Percentiles rank a stretch among this genome's conserved stretches.
Conservation (phyloP, 208 protist species). For the Crithidia mellificae region DNA sequence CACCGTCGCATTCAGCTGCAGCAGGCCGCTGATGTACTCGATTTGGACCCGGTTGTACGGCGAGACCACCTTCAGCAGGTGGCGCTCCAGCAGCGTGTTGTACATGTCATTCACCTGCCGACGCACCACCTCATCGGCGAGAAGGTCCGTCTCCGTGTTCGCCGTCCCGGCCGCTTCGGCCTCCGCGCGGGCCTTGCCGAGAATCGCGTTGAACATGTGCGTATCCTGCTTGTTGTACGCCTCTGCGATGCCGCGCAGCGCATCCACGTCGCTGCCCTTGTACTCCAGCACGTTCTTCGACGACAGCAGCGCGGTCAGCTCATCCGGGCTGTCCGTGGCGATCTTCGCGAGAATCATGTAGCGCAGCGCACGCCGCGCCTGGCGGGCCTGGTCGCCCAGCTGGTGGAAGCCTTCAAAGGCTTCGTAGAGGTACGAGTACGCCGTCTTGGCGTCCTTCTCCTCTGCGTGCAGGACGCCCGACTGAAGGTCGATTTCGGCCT, state of each 20-base stretch:
- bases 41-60: slow-evolving; percentile 98
- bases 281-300: slow-evolving; percentile 94
- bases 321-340: slow-evolving; percentile 66
- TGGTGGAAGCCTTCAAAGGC: slow-evolving; percentile 97
- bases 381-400: slow-evolving; percentile 76
- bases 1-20: slow-evolving; percentile 79
- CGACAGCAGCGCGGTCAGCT: slow-evolving; percentile 74
- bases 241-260: slow-evolving; percentile 93
- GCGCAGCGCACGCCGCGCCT: slow-evolving; percentile 92
- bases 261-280: slow-evolving; percentile 87
- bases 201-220: slow-evolving; percentile 91
- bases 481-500: slow-evolving; percentile 98
- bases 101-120: slow-evolving; percentile 95
- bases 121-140: slow-evolving; percentile 90
- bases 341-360: slow-evolving; percentile 99
- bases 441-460: slow-evolving; percentile 98
- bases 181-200: slow-evolving; percentile 36
- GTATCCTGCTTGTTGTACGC: slow-evolving; percentile 95
- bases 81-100: slow-evolving; percentile 95
- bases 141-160: slow-evolving; percentile 45
- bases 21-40: slow-evolving; percentile 90
- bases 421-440: slow-evolving; percentile 99
- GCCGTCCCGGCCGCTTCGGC: slow-evolving; percentile 17
- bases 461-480: slow-evolving; percentile 97
- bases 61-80: slow-evolving; percentile 95